Evolutionary conservation across 106 monocot species (phyloP), one percentile per base, ranked within the genome.

Genomic region (Dendrobium huoshanense): DNA sequence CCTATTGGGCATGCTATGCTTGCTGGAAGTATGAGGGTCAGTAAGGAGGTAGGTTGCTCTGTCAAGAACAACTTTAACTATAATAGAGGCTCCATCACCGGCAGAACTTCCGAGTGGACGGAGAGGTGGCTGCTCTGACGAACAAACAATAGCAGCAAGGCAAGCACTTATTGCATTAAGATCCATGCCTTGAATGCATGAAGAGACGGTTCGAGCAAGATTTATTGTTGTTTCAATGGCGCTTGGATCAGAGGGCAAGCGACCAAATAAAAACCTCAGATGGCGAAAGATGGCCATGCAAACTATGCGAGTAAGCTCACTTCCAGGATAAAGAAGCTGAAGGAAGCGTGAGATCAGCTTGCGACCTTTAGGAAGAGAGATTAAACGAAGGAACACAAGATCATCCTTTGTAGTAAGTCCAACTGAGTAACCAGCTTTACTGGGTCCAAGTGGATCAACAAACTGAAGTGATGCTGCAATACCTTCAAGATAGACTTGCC

Each of bases 251-350:
- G 83, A 82, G 18, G 89, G 86, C 43, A 93, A 61, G 20, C 88
- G 86, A 47, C 98, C 98, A 80, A 94, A 98, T 72, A 98, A 85
- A 73, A 88, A 89, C 55, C 98, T 80, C 55, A 98, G 73, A 65
- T 98, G 98, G 1, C 92, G 90, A 61, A 94, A 98, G 68, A 98
- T 86, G 2, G 98, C 88, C 94, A 98, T 98, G 89, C 92, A 98
- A 22, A 92, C 91, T 65, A 94, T 82, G 1, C 94, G 82, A 48
- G 88, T 56, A 7, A 92, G 84, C 54, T 98, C 98, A 77, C 88
- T 89, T 22, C 92, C 98, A 41, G 89, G 89, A 42, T 78, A 79
- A 75, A 96, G 87, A 56, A 91, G 89, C 44, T 84, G 72, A 41
- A 98, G 90, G 84, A 80, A 98, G 61, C 88, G 90, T 24, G 95